Percentiles rank a stretch among this genome's conserved stretches.
phyloP scores from a whole-genome alignment of 2,329 filamentous ascomycete genomes.

The Phialophora chinensis region DNA sequence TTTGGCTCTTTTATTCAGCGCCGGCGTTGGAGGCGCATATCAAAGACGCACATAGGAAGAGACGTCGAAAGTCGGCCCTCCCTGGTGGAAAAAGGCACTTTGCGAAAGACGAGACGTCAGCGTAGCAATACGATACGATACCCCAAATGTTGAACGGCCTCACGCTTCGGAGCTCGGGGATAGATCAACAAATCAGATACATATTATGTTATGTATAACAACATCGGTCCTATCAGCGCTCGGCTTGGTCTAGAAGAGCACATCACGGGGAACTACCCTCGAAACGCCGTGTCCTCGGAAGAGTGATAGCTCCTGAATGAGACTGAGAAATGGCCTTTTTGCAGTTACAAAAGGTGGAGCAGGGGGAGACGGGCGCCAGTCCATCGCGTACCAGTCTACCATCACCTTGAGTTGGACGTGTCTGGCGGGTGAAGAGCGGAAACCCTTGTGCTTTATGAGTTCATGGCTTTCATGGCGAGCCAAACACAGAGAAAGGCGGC shows the following conservation, averaged over 20 bases:
- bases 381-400: too few species aligned
- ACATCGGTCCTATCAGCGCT: neutral
- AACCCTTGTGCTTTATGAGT: too few species aligned
- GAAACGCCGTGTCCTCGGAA: too few species aligned
- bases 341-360: too few species aligned
- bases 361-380: too few species aligned
- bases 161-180: neutral
- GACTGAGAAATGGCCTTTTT: too few species aligned
- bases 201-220: neutral
- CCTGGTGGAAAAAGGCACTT: too few species aligned
- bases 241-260: neutral
- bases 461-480: too few species aligned
- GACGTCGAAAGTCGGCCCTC: neutral
- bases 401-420: too few species aligned
- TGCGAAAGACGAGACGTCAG: neutral
- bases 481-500: too few species aligned
- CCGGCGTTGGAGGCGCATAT: constrained; percentile 21
- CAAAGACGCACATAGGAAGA: neutral
- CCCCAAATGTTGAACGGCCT: neutral
- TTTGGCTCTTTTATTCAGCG: constrained; percentile 21
- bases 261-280: neutral
- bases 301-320: too few species aligned
- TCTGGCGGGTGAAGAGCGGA: too few species aligned
- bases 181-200: neutral
- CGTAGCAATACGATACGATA: neutral